These are phyloP conservation scores for Polytrichum formosum DNA, from an alignment of 225 moss, liverwort and hornwort species.

Conservation along the genomic window DNA sequence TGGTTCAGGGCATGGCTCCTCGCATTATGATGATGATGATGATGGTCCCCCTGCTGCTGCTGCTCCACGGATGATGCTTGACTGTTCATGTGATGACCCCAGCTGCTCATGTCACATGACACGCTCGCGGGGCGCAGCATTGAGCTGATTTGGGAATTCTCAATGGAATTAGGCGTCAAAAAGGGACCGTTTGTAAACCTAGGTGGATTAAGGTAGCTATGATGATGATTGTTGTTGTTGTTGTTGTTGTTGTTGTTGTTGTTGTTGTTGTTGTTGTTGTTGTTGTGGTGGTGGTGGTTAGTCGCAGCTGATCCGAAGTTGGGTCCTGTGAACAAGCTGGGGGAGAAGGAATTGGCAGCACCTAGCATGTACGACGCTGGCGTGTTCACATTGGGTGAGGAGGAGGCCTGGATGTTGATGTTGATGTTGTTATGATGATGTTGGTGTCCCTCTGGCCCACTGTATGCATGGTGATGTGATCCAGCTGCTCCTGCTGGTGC, in stretches of 20 bases:
- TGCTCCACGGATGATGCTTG: neutral
- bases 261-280: too few relatives aligned
- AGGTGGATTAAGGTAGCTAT: neutral
- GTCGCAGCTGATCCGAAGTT: slow-evolving; percentile 5
- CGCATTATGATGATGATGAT: neutral
- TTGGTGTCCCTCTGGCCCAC: neutral
- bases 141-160: neutral
- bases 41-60: too few relatives aligned
- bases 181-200: too few relatives aligned
- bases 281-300: too few relatives aligned
- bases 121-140: too few relatives aligned
- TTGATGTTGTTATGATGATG: too few relatives aligned
- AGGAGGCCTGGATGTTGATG: too few relatives aligned
- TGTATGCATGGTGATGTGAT: slow-evolving; percentile 1
- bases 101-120: neutral
- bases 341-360: neutral
- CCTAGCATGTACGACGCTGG: neutral
- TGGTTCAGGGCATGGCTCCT: too few relatives aligned
- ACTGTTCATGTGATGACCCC: slow-evolving; percentile 3
- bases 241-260: too few relatives aligned
- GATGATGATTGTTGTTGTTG: neutral
- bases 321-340: slow-evolving; percentile 2
- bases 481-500: neutral
- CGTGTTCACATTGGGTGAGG: neutral
- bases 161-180: too few relatives aligned